phyloP scores from a whole-genome alignment of 2,329 filamentous ascomycete genomes.

The Xylariales sp. region DNA sequence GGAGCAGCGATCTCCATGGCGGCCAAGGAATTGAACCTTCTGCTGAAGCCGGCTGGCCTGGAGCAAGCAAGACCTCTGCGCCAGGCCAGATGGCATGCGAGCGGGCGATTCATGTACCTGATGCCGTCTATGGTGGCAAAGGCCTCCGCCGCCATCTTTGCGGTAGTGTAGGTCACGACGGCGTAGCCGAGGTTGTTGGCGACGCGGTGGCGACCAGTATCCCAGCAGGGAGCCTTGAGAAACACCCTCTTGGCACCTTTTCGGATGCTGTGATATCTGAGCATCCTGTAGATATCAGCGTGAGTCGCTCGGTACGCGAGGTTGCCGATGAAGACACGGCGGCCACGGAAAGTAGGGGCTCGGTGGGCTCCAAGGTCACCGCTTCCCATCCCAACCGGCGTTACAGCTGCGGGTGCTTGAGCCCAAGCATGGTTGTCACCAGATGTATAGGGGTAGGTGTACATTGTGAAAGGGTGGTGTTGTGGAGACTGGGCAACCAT shows the following conservation, averaged over 20 bases:
- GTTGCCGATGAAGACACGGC: constrained; percentile 10
- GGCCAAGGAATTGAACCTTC: too few species aligned
- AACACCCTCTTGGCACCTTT: constrained; percentile 6
- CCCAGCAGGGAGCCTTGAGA: constrained; percentile 3
- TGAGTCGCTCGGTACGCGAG: not conserved
- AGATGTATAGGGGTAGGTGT: too few species aligned
- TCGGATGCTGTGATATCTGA: not conserved
- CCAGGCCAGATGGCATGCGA: too few species aligned
- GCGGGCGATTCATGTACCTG: not conserved
- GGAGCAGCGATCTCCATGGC: too few species aligned
- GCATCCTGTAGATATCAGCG: not conserved
- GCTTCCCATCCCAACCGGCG: too few species aligned
- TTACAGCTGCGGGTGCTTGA: too few species aligned
- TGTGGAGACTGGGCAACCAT: too few species aligned
- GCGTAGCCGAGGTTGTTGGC: constrained; percentile 8
- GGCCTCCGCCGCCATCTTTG: not conserved
- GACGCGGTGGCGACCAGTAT: not conserved
- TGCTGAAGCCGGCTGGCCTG: too few species aligned
- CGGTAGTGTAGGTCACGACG: constrained; percentile 6
- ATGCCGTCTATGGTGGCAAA: not conserved
- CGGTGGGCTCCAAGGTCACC: too few species aligned
- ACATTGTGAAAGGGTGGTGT: too few species aligned
- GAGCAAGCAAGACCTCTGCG: too few species aligned
- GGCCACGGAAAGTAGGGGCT: constrained; percentile 1
- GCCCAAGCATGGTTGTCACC: too few species aligned